Percentiles rank a stretch among this genome's conserved stretches.
Evolutionary conservation across 768 basidiomycete genomes (phyloP).

Genomic region (Lactifluus subvellereus): DNA sequence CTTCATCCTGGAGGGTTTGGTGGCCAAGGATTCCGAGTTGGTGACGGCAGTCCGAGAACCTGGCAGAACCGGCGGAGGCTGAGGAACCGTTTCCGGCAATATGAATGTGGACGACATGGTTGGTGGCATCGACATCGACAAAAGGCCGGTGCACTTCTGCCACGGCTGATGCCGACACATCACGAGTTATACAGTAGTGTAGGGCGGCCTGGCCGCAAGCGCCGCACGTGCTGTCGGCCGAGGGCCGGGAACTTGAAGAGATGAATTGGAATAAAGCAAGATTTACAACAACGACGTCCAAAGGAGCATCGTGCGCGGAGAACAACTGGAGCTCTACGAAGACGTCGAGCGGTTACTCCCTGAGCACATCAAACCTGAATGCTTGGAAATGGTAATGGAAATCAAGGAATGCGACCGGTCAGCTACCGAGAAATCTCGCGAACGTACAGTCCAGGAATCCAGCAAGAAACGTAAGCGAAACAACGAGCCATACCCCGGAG

Average conservation of each 20-base stretch:
- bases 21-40: background rate
- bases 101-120: slow-evolving; percentile 24
- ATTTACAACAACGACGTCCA: slow-evolving; percentile 87
- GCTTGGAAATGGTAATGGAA: slow-evolving; percentile 76
- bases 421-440: slow-evolving; percentile 34
- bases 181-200: slow-evolving; percentile 38
- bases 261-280: slow-evolving; percentile 85
- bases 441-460: slow-evolving; percentile 31
- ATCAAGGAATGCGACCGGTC: slow-evolving; percentile 64
- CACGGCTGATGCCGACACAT: background rate
- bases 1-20: slow-evolving; percentile 3
- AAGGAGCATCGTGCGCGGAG: slow-evolving; percentile 76
- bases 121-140: slow-evolving; percentile 18
- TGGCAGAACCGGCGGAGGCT: slow-evolving; percentile 13
- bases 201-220: slow-evolving; percentile 91
- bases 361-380: slow-evolving; percentile 65
- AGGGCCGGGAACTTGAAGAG: slow-evolving; percentile 72
- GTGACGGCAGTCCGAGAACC: background rate
- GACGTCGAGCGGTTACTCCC: slow-evolving; percentile 88
- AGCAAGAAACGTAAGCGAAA: slow-evolving; percentile 64
- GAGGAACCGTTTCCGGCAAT: background rate
- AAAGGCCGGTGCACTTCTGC: slow-evolving; percentile 10
- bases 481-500: slow-evolving; percentile 71
- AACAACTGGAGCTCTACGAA: slow-evolving; percentile 85
- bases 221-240: slow-evolving; percentile 87